These are phyloP conservation scores for Trichoderma guizhouense DNA, from an alignment of 2,329 filamentous ascomycete genomes.

Conservation along the genomic window DNA sequence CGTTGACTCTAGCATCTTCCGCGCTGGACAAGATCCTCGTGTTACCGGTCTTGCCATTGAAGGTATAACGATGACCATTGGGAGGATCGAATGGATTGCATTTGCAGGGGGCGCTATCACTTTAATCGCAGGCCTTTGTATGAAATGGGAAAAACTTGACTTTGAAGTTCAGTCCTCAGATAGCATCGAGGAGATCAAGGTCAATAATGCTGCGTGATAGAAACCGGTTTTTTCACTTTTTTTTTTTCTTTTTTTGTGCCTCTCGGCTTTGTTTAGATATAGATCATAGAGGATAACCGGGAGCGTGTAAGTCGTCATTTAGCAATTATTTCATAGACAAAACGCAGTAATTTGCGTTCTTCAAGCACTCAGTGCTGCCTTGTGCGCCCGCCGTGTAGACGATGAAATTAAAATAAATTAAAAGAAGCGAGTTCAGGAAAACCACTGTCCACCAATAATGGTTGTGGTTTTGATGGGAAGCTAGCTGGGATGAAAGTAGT, in stretches of 20 bases:
- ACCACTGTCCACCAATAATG: too few relatives aligned
- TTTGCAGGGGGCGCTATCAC: constrained; percentile 27
- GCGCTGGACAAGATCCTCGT: constrained; percentile 19
- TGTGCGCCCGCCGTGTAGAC: too few relatives aligned
- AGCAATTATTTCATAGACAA: neutral
- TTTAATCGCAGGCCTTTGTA: constrained; percentile 27
- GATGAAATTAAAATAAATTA: too few relatives aligned
- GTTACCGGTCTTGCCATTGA: constrained; percentile 22
- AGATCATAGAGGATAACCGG: neutral
- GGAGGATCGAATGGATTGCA: constrained; percentile 27
- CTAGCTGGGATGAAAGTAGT: too few relatives aligned
- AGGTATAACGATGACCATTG: constrained; percentile 28
- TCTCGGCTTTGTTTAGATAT: neutral
- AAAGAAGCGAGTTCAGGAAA: too few relatives aligned
- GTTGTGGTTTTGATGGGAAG: too few relatives aligned
- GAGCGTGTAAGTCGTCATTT: neutral
- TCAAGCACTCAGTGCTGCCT: too few relatives aligned
- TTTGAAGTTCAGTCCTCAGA: constrained; percentile 17
- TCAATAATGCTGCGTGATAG: neutral
- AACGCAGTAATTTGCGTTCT: too few relatives aligned
- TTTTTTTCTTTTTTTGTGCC: neutral
- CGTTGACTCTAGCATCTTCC: constrained; percentile 26
- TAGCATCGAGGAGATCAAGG: neutral
- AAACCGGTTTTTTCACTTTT: neutral
- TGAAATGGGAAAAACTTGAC: constrained; percentile 30